Conservation (phyloP, 2,329 filamentous ascomycete genomes). For the Neurospora crassa region DNA sequence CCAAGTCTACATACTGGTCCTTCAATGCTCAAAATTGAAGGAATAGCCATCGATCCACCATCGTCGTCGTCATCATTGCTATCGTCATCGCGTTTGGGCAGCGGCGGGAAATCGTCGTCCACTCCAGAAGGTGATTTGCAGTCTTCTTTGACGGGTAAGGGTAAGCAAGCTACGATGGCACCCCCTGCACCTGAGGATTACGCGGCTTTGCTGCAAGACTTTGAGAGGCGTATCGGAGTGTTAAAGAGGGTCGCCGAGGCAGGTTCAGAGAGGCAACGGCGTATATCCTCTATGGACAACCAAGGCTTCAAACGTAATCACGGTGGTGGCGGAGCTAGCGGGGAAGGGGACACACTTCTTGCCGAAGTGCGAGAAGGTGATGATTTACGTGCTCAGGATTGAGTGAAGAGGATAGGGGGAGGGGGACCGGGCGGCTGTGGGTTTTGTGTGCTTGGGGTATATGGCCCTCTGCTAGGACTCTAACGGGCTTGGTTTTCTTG, state of each 20-base stretch:
- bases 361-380: not conserved
- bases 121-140: slow-evolving; percentile 18
- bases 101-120: slow-evolving; percentile 8
- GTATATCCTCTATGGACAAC: not conserved
- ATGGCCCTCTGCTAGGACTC: not conserved
- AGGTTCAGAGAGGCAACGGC: slow-evolving; percentile 33
- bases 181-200: slow-evolving; percentile 35
- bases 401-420: not conserved
- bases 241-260: slow-evolving; percentile 45
- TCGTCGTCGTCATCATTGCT: slow-evolving; percentile 1
- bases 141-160: slow-evolving; percentile 19
- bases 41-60: slow-evolving; percentile 26
- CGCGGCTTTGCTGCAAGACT: slow-evolving; percentile 42
- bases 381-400: not conserved
- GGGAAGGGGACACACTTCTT: not conserved
- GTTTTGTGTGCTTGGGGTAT: not conserved
- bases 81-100: not conserved
- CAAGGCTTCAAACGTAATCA: not conserved
- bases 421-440: not conserved
- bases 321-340: not conserved
- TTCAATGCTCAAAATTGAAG: slow-evolving; percentile 55
- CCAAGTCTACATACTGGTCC: slow-evolving; percentile 25
- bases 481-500: not conserved
- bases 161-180: slow-evolving; percentile 23
- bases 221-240: slow-evolving; percentile 46